phyloP scores from a whole-genome alignment of 768 basidiomycete genomes.

The Leucocoprinus birnbaumii region DNA sequence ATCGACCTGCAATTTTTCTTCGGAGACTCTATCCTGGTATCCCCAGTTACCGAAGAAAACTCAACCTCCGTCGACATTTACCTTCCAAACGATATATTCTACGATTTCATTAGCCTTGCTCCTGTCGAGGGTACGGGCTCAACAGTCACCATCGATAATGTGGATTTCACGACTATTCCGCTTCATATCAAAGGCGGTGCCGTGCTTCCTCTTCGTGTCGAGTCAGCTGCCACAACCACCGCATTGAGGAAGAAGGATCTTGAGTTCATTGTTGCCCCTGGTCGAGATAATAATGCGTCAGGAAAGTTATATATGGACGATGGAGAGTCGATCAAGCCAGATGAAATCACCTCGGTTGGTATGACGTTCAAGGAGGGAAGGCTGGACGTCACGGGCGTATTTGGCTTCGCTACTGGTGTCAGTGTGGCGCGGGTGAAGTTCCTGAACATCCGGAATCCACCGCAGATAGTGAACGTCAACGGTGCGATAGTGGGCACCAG shows the following conservation, averaged over 20 bases:
- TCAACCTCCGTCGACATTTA: constrained; percentile 57
- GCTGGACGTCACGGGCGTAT: constrained; percentile 32
- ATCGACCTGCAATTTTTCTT: constrained; percentile 72
- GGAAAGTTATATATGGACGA: constrained; percentile 65
- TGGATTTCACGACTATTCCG: constrained; percentile 57
- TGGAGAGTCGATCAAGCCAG: constrained; percentile 45
- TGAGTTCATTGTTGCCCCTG: constrained; percentile 61
- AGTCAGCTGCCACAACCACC: background rate
- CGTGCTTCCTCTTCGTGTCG: constrained; percentile 50
- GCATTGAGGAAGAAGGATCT: constrained; percentile 38
- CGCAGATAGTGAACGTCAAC: constrained; percentile 26
- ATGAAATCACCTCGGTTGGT: constrained; percentile 28
- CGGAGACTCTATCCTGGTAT: constrained; percentile 64
- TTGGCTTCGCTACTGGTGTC: constrained; percentile 36
- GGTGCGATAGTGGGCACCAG: constrained; percentile 19
- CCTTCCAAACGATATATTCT: constrained; percentile 63
- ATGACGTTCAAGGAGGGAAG: constrained; percentile 27
- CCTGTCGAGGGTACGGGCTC: constrained; percentile 47
- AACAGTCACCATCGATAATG: constrained; percentile 38
- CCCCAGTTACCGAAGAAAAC: constrained; percentile 62
- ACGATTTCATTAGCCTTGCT: constrained; percentile 53
- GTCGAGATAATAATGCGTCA: constrained; percentile 40
- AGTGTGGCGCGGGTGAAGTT: constrained; percentile 33
- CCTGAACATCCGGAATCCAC: constrained; percentile 29
- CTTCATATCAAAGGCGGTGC: constrained; percentile 59